Conservation (phyloP, 192 early-diverging fungal genomes). For the Powellomyces hirtus region DNA sequence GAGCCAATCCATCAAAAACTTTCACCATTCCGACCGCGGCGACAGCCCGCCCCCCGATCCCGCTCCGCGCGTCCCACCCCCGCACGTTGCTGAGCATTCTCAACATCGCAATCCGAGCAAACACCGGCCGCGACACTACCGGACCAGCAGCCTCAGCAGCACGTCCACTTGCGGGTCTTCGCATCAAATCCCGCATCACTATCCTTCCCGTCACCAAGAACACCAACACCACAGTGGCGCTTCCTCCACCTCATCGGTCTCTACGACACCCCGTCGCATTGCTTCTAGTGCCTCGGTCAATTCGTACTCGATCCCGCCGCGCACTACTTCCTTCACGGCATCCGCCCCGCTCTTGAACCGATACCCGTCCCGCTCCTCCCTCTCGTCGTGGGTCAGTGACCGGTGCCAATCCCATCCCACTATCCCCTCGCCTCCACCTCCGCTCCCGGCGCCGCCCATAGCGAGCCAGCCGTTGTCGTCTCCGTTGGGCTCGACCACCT, state of each 20-base stretch:
- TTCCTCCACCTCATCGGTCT: too few species aligned
- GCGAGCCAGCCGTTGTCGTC: too few species aligned
- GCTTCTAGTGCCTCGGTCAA: too few species aligned
- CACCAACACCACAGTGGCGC: too few species aligned
- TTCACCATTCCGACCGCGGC: too few species aligned
- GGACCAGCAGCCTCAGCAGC: neutral
- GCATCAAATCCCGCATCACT: too few species aligned
- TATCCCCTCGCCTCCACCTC: neutral
- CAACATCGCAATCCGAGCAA: neutral
- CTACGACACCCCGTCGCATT: too few species aligned
- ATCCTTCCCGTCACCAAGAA: too few species aligned
- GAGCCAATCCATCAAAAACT: too few species aligned
- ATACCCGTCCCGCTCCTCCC: conserved; percentile 17
- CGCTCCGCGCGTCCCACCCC: too few species aligned
- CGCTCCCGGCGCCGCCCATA: neutral
- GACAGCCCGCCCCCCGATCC: too few species aligned
- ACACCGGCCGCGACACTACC: neutral
- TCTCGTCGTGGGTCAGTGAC: conserved; percentile 16
- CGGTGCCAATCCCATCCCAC: neutral
- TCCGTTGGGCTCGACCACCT: neutral
- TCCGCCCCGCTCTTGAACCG: conserved; percentile 15
- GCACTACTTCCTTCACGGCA: neutral
- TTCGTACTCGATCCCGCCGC: neutral
- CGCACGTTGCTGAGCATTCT: too few species aligned
- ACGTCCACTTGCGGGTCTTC: neutral